These are phyloP conservation scores for Fusarium penzigii DNA, from an alignment of 2,329 filamentous ascomycete genomes.

Conservation along the genomic window DNA sequence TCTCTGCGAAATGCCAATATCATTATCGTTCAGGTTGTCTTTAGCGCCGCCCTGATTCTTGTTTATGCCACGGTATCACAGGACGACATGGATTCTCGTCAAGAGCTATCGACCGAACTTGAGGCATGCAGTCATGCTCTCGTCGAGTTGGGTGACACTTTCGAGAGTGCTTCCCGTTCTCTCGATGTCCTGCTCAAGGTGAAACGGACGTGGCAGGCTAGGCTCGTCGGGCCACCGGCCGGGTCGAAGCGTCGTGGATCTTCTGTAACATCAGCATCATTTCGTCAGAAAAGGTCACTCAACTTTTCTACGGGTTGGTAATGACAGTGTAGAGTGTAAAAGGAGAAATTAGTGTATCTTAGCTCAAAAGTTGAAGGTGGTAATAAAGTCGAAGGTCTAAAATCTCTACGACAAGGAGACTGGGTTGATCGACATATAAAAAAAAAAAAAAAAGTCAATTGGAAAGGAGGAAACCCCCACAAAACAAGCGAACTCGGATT, in stretches of 20 bases:
- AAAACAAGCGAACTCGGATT: no score
- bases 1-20: slow-evolving; percentile 1
- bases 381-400: no score
- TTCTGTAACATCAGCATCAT: no score
- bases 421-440: no score
- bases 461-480: no score
- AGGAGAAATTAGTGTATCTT: no score
- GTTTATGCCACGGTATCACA: slow-evolving; percentile 2
- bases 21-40: not conserved
- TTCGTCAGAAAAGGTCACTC: no score
- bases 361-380: no score
- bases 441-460: no score
- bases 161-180: not conserved
- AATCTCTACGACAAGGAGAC: no score
- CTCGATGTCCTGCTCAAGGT: slow-evolving; percentile 4
- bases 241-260: not conserved
- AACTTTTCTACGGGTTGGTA: no score
- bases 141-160: slow-evolving; percentile 3
- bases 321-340: no score
- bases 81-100: not conserved
- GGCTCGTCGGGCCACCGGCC: not conserved
- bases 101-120: not conserved
- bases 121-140: slow-evolving; percentile 4
- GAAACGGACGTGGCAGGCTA: slow-evolving; percentile 5
- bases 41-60: slow-evolving; percentile 3